Evolutionary conservation across 2,329 filamentous ascomycete species (phyloP).

Genomic region (Alternaria consortialis): DNA sequence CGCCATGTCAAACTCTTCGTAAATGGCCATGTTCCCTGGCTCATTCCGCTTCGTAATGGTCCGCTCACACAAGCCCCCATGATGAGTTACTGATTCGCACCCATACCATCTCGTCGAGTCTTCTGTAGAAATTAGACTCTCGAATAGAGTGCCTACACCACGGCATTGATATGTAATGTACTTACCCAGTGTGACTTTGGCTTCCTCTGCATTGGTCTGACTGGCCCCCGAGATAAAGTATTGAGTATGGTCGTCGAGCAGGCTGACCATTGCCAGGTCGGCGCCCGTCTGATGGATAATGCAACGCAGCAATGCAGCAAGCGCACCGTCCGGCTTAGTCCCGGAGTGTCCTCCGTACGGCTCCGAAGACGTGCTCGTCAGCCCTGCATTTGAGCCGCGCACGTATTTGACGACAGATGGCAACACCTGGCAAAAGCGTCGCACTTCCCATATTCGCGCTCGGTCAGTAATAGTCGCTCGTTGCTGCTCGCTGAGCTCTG

Average conservation of each 20-base stretch:
- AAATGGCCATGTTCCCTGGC: constrained; percentile 14
- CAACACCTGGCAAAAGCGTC: constrained; percentile 16
- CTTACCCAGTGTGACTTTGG: constrained; percentile 14
- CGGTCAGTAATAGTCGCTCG: constrained; percentile 13
- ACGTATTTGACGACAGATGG: constrained; percentile 12
- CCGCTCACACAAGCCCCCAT: constrained; percentile 16
- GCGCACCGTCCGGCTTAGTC: constrained; percentile 11
- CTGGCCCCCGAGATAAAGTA: constrained; percentile 18
- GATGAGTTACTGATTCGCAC: constrained; percentile 16
- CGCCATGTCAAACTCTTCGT: constrained; percentile 15
- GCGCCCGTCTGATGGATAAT: constrained; percentile 12
- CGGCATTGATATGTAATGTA: background rate
- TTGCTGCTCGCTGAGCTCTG: constrained; percentile 14
- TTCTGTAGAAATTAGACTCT: constrained; percentile 1
- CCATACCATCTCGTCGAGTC: constrained; percentile 18
- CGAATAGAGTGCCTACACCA: background rate
- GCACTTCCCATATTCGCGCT: constrained; percentile 15
- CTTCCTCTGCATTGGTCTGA: constrained; percentile 6
- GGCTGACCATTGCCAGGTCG: constrained; percentile 15
- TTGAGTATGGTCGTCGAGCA: constrained; percentile 16
- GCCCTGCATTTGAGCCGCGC: background rate
- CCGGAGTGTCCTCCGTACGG: background rate
- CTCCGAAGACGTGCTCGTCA: constrained; percentile 6
- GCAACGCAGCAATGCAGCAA: constrained; percentile 15
- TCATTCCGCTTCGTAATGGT: constrained; percentile 12